These are phyloP conservation scores for Hirsutella thompsonii DNA, from an alignment of 2,329 filamentous ascomycete species.

Conservation along the genomic window DNA sequence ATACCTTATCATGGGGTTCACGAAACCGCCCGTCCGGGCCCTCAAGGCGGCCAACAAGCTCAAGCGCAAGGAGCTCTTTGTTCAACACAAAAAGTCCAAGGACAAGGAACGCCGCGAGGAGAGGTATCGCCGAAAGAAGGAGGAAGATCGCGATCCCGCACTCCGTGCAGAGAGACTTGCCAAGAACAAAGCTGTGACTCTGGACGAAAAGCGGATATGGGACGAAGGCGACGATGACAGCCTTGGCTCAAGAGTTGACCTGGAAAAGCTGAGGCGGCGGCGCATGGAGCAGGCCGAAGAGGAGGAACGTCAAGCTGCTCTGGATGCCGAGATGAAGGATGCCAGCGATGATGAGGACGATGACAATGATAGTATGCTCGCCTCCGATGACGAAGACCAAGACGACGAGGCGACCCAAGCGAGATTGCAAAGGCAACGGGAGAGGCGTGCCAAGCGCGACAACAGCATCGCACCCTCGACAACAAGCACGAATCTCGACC, in stretches of 20 bases:
- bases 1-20: conserved; percentile 16
- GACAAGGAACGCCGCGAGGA: conserved; percentile 65
- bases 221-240: conserved; percentile 59
- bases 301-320: conserved; percentile 30
- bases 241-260: conserved; percentile 41
- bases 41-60: conserved; percentile 60
- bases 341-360: conserved; percentile 39
- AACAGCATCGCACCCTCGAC: conserved; percentile 44
- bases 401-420: conserved; percentile 34
- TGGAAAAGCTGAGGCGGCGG: conserved; percentile 45
- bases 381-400: conserved; percentile 44
- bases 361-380: conserved; percentile 71
- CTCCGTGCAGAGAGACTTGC: conserved; percentile 60
- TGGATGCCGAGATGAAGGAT: conserved; percentile 27
- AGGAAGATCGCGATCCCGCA: conserved; percentile 72
- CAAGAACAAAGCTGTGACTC: conserved; percentile 65
- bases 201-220: conserved; percentile 85
- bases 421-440: conserved; percentile 28
- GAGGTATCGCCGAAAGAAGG: conserved; percentile 66
- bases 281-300: conserved; percentile 41
- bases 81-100: conserved; percentile 66
- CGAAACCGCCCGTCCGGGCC: conserved; percentile 21
- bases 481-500: conserved; percentile 49
- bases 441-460: conserved; percentile 31
- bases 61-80: conserved; percentile 62